Evolutionary conservation across 2,329 filamentous ascomycete species (phyloP), one percentile per base, ranked within the genome.

Genomic region (Aspergillus glaucus): DNA sequence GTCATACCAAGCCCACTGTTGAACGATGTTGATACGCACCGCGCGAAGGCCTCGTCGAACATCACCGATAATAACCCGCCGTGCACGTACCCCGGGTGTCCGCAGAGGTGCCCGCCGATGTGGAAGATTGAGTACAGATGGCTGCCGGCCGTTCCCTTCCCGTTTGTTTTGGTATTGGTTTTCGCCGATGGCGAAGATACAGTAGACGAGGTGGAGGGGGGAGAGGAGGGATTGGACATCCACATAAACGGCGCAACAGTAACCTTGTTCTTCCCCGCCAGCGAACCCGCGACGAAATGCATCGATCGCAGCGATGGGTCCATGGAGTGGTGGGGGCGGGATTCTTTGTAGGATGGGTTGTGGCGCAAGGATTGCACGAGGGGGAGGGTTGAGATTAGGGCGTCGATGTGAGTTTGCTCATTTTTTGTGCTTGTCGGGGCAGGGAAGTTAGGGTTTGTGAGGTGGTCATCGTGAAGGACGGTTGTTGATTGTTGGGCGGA

Each of bases 251-350:
- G 89, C 3, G 90, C 88, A 0, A 94, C 84, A 1, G 81, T 80
- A 53, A 97, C 80, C 66, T 82, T 86, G 21, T 82, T 82, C 0
- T 82, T 76, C 0, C 89, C 90, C 32, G 85, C 64, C 14, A 97
- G 75, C 19, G 86, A 85, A 4, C 88, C 87, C 21, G 80, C 88
- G 0, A 90, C 95, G 49, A 97, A 77, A 67, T 86, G 94, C 61
- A 86, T 80, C 2, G 74, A 72, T 22, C 86, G 80, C 64, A 88
- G 80, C 1, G 77, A 67, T 5, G 77, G 72, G 0, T 89, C 87
- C 63, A 96, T 86, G 68, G 90, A 89, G 64, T 95, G 76, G 64
- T 95, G 88, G 3, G 91, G 91, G 21, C 91, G 80, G 26, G 85
- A 84, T 68, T 94, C 88, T 28, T 74, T 79, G 67, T 85, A 85